Conservation (phyloP, 2,329 filamentous ascomycete genomes). For the Fusarium compactum region DNA sequence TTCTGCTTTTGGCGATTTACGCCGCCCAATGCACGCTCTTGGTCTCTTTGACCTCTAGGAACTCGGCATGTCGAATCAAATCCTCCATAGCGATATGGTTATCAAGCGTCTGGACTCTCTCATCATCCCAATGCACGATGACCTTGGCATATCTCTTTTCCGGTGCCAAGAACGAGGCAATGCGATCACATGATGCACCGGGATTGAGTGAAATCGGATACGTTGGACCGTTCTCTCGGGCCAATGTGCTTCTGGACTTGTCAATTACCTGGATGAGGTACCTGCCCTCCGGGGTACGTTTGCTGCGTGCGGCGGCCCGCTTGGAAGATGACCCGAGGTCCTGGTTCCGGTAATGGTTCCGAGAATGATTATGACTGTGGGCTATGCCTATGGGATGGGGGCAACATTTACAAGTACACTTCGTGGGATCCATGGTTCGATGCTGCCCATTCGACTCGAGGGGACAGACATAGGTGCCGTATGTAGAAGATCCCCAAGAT, state of each 20-base stretch:
- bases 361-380: conserved; percentile 20
- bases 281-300: conserved; percentile 11
- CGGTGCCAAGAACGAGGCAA: conserved; percentile 43
- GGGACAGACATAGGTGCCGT: conserved; percentile 42
- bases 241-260: conserved; percentile 25
- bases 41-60: conserved; percentile 44
- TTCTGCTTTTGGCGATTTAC: neutral
- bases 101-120: conserved; percentile 41
- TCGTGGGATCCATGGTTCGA: conserved; percentile 39
- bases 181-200: conserved; percentile 27
- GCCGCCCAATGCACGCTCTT: conserved; percentile 43
- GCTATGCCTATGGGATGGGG: conserved; percentile 39
- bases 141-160: conserved; percentile 43
- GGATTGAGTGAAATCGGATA: conserved; percentile 41
- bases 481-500: conserved; percentile 14
- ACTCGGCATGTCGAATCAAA: conserved; percentile 31
- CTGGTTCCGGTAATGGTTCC: conserved; percentile 10
- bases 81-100: conserved; percentile 39
- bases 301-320: conserved; percentile 4
- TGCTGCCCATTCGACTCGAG: conserved; percentile 31
- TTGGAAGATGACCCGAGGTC: neutral
- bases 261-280: conserved; percentile 42
- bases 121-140: conserved; percentile 48
- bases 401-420: conserved; percentile 42
- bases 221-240: conserved; percentile 27